Evolutionary conservation across 139 green algal genomes (phyloP).

Genomic region (Auxenochlorella pyrenoidosa): DNA sequence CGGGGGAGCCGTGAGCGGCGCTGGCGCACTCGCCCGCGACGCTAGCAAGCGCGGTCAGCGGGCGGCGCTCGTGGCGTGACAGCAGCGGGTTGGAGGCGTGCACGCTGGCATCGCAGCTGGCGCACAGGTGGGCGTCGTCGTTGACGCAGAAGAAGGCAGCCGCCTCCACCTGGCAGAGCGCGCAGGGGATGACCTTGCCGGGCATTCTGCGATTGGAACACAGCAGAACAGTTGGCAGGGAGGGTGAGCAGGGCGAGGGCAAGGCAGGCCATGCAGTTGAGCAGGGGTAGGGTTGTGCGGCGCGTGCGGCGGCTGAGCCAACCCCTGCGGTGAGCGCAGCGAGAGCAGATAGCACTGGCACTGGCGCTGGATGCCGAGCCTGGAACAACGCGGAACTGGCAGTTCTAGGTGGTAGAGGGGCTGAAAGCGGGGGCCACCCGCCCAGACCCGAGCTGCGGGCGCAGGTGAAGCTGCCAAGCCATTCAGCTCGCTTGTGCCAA

Average conservation of each 20-base stretch:
- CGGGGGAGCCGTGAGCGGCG: not conserved
- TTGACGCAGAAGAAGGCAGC: constrained; percentile 49
- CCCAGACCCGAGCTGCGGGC: no score
- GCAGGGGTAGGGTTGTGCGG: not conserved
- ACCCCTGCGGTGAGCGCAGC: not conserved
- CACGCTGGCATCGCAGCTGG: constrained; percentile 32
- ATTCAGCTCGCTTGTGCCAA: no score
- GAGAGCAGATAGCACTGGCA: not conserved
- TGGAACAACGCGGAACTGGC: not conserved
- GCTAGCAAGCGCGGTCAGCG: constrained; percentile 10
- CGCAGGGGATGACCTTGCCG: constrained; percentile 35
- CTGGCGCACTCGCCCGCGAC: constrained; percentile 11
- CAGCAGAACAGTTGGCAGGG: not conserved
- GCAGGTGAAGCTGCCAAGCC: no score
- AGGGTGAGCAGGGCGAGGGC: not conserved
- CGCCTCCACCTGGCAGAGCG: constrained; percentile 18
- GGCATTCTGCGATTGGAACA: constrained; percentile 1
- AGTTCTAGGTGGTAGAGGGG: no score
- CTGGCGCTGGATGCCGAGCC: not conserved
- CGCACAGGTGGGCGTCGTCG: constrained; percentile 48
- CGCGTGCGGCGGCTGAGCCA: not conserved
- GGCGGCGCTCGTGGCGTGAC: constrained; percentile 41
- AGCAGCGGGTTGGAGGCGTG: constrained; percentile 46
- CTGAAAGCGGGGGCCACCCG: no score
- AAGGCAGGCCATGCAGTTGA: not conserved